These are phyloP conservation scores for Themeda triandra DNA, from an alignment of 176 grass and related monocot species.

Conservation along the genomic window DNA sequence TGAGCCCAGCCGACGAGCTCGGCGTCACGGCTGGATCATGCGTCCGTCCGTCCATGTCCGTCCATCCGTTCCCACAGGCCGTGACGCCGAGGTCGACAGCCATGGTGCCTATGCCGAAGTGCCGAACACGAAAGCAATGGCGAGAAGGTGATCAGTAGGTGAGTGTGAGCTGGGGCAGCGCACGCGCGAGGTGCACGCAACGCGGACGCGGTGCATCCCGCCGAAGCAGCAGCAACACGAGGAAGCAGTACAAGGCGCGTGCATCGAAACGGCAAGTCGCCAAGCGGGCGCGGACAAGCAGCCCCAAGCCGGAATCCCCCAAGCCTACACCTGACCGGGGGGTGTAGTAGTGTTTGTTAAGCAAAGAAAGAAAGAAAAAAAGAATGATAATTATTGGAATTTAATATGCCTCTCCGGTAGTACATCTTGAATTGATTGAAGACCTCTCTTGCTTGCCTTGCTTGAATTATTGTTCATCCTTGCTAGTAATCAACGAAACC, in stretches of 20 bases:
- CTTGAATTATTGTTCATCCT: background rate
- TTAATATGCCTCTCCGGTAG: constrained; percentile 28
- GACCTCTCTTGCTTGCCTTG: too few species aligned
- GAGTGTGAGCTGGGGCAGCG: background rate
- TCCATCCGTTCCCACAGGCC: too few species aligned
- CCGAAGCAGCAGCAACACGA: constrained; percentile 44
- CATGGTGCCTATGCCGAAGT: too few species aligned
- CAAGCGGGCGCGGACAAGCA: constrained; percentile 38
- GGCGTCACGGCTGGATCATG: background rate
- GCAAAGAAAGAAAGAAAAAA: background rate
- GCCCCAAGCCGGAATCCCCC: too few species aligned
- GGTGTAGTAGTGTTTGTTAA: background rate
- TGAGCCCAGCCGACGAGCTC: background rate
- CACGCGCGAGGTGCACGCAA: background rate
- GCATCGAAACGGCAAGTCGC: constrained; percentile 35
- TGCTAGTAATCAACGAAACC: background rate
- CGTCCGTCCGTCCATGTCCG: too few species aligned
- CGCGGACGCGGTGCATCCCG: constrained; percentile 44
- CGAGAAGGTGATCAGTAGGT: background rate
- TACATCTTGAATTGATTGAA: constrained; percentile 21
- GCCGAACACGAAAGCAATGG: constrained; percentile 2
- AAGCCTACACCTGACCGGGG: constrained; percentile 12
- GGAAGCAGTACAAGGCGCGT: constrained; percentile 43
- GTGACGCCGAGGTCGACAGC: background rate
- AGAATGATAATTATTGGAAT: constrained; percentile 24